Percentiles rank a stretch among this genome's conserved stretches.
These are phyloP conservation scores for Pichia cephalocereana DNA, from an alignment of 805 yeast species.

Conservation along the genomic window DNA sequence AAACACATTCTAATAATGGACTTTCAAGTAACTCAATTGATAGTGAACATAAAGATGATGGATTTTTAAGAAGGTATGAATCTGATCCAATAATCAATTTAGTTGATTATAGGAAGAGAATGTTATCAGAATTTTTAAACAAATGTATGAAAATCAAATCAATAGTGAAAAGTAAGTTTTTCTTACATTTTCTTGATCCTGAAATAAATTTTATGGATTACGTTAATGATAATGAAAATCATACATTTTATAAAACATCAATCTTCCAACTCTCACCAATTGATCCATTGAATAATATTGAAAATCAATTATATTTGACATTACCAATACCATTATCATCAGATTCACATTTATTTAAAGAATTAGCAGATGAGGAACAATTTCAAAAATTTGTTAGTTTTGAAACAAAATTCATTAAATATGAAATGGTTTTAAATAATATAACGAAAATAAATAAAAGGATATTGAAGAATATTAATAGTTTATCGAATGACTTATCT, in stretches of 20 bases:
- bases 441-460: constrained; percentile 33
- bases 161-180: constrained; percentile 51
- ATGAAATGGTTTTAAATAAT: constrained; percentile 25
- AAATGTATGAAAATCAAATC: constrained; percentile 54
- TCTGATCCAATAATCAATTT: constrained; percentile 11
- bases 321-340: constrained; percentile 47
- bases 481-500: constrained; percentile 38
- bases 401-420: constrained; percentile 26
- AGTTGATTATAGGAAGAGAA: constrained; percentile 58
- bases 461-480: constrained; percentile 36
- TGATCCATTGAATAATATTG: constrained; percentile 45
- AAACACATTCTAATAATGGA: too few species aligned
- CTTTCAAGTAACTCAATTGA: too few species aligned
- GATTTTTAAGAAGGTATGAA: neutral
- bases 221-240: constrained; percentile 44
- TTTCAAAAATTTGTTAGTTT: constrained; percentile 20
- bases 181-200: constrained; percentile 77
- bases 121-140: constrained; percentile 69
- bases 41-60: neutral
- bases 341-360: constrained; percentile 17
- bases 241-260: constrained; percentile 39
- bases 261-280: constrained; percentile 53
- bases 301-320: constrained; percentile 45
- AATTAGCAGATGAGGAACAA: constrained; percentile 21
- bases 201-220: constrained; percentile 79